Percentiles rank a stretch among this genome's conserved stretches.
Evolutionary conservation across 306 rosid species (phyloP).

Genomic region (Geum urbanum): DNA sequence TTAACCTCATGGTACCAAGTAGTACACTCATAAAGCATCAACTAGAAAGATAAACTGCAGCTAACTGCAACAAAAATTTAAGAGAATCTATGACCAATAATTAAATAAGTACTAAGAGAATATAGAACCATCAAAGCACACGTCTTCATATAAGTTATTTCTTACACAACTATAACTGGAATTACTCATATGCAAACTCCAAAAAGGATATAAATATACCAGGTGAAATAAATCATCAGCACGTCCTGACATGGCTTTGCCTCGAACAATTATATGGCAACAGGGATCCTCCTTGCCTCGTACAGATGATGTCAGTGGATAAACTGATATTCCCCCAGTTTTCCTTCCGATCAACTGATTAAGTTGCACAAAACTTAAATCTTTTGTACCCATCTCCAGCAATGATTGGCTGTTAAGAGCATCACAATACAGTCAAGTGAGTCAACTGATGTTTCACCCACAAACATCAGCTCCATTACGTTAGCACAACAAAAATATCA

Average conservation of each 20-base stretch:
- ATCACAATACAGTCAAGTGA: slow-evolving; percentile 5
- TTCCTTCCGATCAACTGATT: slow-evolving; percentile 94
- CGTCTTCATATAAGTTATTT: neutral
- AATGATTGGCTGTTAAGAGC: slow-evolving; percentile 78
- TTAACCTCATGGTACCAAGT: neutral
- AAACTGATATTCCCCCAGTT: slow-evolving; percentile 98
- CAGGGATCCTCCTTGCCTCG: slow-evolving; percentile 77
- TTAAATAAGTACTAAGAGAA: neutral
- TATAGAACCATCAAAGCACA: neutral
- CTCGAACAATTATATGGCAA: slow-evolving; percentile 79
- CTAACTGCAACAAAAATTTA: neutral
- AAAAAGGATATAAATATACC: slow-evolving; percentile 46
- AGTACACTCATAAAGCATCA: neutral
- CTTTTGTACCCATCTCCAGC: slow-evolving; percentile 99
- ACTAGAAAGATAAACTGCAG: neutral
- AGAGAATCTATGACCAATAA: neutral
- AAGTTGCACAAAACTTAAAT: slow-evolving; percentile 86
- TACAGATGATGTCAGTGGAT: slow-evolving; percentile 82
- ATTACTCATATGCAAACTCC: neutral
- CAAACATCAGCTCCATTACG: no score
- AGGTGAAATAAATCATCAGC: slow-evolving; percentile 82
- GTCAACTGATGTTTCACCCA: slow-evolving; percentile 21
- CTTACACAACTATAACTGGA: neutral
- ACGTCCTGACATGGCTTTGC: slow-evolving; percentile 91
- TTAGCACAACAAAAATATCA: no score